These are phyloP conservation scores for Fusarium sp. DNA, from an alignment of 2,329 filamentous ascomycete genomes.

Conservation along the genomic window DNA sequence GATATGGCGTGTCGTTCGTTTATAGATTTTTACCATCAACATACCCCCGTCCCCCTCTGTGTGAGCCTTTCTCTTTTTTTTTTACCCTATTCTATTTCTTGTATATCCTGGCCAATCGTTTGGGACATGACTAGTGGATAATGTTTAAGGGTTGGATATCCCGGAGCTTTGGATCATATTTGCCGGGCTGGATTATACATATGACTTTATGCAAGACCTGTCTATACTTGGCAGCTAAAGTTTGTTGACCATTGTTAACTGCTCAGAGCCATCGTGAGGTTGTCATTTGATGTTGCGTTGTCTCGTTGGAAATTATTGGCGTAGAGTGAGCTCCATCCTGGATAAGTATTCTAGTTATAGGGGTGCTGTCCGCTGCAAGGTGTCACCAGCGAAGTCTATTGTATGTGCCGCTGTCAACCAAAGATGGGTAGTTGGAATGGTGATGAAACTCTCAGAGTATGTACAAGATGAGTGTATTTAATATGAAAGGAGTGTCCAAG, in stretches of 20 bases:
- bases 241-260: not conserved
- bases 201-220: constrained; percentile 8
- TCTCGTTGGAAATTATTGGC: not conserved
- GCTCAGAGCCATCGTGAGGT: not conserved
- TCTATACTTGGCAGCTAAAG: not conserved
- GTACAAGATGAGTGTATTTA: not conserved
- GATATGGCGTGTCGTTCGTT: constrained; percentile 27
- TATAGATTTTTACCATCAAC: constrained; percentile 34
- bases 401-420: not conserved
- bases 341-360: not conserved
- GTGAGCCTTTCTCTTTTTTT: not conserved
- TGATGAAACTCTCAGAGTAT: not conserved
- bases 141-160: constrained; percentile 35
- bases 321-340: not conserved
- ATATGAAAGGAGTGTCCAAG: not conserved
- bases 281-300: not conserved
- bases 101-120: constrained; percentile 25
- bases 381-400: not conserved
- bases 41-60: constrained; percentile 27
- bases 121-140: constrained; percentile 38
- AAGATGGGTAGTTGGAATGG: not conserved
- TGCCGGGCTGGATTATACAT: constrained; percentile 12
- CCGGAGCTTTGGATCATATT: constrained; percentile 5
- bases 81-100: constrained; percentile 12
- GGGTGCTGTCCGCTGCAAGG: not conserved